A percentile compares a stretch with the other conserved stretches of the same genome.
phyloP scores from a whole-genome alignment of 1,284 basidiomycete genomes.

The Phlebopus sp. region DNA sequence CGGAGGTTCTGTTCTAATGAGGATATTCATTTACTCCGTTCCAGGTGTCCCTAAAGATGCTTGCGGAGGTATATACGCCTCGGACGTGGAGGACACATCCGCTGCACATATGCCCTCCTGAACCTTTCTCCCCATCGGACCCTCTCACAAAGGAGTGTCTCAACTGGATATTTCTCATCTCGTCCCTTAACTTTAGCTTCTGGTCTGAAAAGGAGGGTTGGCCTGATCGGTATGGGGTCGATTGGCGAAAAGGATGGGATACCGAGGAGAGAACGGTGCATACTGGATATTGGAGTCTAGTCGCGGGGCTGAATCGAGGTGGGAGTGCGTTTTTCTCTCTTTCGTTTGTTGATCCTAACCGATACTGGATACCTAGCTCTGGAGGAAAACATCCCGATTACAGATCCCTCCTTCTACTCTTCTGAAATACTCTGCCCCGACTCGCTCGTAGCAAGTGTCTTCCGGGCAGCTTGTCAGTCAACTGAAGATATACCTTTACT shows the following conservation, averaged over 20 bases:
- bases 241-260: constrained; percentile 73
- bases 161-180: constrained; percentile 84
- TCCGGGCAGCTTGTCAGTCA: constrained; percentile 55
- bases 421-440: constrained; percentile 65
- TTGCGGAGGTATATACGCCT: constrained; percentile 64
- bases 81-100: constrained; percentile 76
- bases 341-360: constrained; percentile 1
- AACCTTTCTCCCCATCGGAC: constrained; percentile 52
- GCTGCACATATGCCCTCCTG: constrained; percentile 67
- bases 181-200: constrained; percentile 81
- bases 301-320: constrained; percentile 78
- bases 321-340: constrained; percentile 12
- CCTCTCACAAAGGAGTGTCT: constrained; percentile 56
- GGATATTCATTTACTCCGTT: not conserved
- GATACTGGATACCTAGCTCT: constrained; percentile 35
- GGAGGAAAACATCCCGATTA: constrained; percentile 70
- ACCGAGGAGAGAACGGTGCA: constrained; percentile 45
- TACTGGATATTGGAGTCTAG: constrained; percentile 81
- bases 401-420: constrained; percentile 71
- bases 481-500: constrained; percentile 66
- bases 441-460: constrained; percentile 60
- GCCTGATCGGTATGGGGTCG: constrained; percentile 63
- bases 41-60: constrained; percentile 60
- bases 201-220: constrained; percentile 70
- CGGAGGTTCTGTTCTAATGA: not conserved